Conservation (phyloP, 306 rosid species). For the Trifolium pratense region DNA sequence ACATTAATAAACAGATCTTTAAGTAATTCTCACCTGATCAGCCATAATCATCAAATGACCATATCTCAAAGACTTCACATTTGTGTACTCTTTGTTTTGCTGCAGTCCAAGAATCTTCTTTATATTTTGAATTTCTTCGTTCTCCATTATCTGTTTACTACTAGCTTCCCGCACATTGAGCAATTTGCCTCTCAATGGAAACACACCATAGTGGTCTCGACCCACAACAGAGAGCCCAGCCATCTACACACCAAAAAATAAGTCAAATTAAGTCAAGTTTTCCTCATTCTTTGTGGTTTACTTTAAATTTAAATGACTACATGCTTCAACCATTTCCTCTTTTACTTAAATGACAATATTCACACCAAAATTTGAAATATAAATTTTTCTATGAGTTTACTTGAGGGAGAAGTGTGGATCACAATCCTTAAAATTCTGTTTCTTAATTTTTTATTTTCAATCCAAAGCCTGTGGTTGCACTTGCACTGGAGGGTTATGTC, state of each 20-base stretch:
- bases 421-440: too few species aligned
- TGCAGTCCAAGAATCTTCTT: constrained; percentile 95
- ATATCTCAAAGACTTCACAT: constrained; percentile 77
- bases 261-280: neutral
- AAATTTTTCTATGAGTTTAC: neutral
- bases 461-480: too few species aligned
- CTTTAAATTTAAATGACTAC: neutral
- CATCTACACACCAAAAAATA: constrained; percentile 59
- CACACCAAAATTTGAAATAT: neutral
- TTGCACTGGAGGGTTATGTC: too few species aligned
- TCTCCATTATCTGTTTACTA: constrained; percentile 73
- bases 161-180: constrained; percentile 97
- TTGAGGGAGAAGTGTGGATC: too few species aligned
- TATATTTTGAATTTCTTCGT: constrained; percentile 86
- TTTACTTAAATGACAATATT: neutral
- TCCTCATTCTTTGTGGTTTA: neutral
- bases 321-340: neutral
- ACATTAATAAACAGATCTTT: neutral
- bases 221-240: constrained; percentile 97
- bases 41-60: constrained; percentile 99
- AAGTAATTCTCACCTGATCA: constrained; percentile 75
- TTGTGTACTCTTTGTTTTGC: constrained; percentile 79
- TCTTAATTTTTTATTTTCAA: too few species aligned
- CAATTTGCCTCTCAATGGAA: constrained; percentile 89
- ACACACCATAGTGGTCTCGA: constrained; percentile 88